Base-by-base conservation (phyloP, 2,329 filamentous ascomycete species). In the Penicillium sp. region DNA sequence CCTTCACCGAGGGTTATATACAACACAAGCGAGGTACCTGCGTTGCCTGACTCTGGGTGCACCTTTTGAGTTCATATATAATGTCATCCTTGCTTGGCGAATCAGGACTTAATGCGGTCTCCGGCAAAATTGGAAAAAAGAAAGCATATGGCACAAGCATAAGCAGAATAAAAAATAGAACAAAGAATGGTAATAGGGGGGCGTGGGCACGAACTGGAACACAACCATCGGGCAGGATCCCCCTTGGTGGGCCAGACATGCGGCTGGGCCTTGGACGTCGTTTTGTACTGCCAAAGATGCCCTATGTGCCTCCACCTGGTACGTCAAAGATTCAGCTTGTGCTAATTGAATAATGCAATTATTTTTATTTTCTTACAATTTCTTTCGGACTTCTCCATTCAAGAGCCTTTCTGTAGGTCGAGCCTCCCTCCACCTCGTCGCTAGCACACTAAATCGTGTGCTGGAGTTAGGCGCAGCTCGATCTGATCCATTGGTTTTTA, bases 41-140 rank as follows among this genome's bases (percentile, higher is more conserved):
- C 44, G 49, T 52, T 48, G 46, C 49, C 46, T 55, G 42, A 42
- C 22, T 50, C 40, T 3, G 25, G 41, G 27, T 14, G 34, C 40
- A 30, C 57, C 30, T 52, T 49, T 48, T 57, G 45, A 46, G 41
- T 53, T 51, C 40, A 40, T 44, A 35, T 47, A 46, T 53, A 52
- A 33, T 56, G 45, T 38, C 55, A 44, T 53, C 45, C 41, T 44
- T 34, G 36, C 36, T 39, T 30, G 46, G 28, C 48, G 39, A 52
- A 55, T 51, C 46, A 51, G 45, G 47, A 46, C 43, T 46, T 40
- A 52, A 38, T 43, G 35, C 52, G 36, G 35, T 28, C 37, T 40
- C 22, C 53, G 57, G 53, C 54, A 55, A 58, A 59, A 58, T 54
- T 53, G 49, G 49, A 52, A 52, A 52, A 45, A 34, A 39, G 18